Conservation (phyloP, 345 rosid genomes). For the Camelina laxa region DNA sequence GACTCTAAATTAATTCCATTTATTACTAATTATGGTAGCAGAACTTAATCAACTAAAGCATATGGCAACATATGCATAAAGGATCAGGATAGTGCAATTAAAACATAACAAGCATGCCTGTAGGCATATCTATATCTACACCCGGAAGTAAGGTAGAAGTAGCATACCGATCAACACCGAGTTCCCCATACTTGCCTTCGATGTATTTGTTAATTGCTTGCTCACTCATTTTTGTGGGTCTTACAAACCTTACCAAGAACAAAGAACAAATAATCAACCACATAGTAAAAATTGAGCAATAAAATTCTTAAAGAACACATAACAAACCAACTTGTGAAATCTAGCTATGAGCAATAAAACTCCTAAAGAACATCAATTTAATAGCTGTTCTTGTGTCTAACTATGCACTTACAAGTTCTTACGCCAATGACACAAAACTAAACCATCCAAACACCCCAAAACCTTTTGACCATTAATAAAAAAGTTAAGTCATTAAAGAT, state of each 20-base stretch:
- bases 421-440: not conserved
- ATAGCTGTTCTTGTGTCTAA: not conserved
- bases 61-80: not conserved
- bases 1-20: slow-evolving; percentile 12
- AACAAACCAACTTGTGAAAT: not conserved
- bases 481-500: not conserved
- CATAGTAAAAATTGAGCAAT: not conserved
- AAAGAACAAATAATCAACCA: slow-evolving; percentile 14
- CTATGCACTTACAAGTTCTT: not conserved
- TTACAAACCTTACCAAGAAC: slow-evolving; percentile 63
- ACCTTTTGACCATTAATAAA: not conserved
- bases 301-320: not conserved
- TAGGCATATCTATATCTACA: not conserved
- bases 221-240: slow-evolving; percentile 81
- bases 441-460: slow-evolving; percentile 6
- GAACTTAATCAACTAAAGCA: not conserved
- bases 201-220: slow-evolving; percentile 73
- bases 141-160: slow-evolving; percentile 1
- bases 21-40: not conserved
- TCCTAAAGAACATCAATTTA: slow-evolving; percentile 7
- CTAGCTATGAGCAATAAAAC: slow-evolving; percentile 6
- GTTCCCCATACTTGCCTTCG: slow-evolving; percentile 82
- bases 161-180: slow-evolving; percentile 89
- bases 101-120: not conserved
- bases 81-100: not conserved